Conservation (phyloP, 1,284 basidiomycete genomes). For the Golubevia pallescens region DNA sequence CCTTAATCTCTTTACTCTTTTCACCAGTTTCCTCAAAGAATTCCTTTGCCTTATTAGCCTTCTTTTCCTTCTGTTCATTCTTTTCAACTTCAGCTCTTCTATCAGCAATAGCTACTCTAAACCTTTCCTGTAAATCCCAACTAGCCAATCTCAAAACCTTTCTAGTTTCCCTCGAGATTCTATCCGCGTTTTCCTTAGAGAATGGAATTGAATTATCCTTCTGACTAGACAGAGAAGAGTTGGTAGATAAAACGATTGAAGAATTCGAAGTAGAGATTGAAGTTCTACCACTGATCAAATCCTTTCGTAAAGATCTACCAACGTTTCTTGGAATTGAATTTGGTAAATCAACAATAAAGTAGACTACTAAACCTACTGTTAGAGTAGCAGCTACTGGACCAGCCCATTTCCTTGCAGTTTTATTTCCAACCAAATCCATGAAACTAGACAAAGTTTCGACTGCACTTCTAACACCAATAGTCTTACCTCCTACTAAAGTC, state of each 20-base stretch:
- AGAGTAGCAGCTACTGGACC: conserved; percentile 71
- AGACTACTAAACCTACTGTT: conserved; percentile 78
- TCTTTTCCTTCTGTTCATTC: no score
- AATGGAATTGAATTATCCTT: conserved; percentile 65
- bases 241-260: no score
- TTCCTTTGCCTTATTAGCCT: no score
- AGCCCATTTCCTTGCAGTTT: conserved; percentile 82
- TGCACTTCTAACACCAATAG: conserved; percentile 70
- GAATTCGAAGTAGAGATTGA: no score
- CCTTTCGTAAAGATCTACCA: conserved; percentile 65
- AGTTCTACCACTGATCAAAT: no score
- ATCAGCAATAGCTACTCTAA: no score
- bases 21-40: no score
- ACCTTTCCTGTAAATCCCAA: conserved; percentile 87
- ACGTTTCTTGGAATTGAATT: conserved; percentile 88
- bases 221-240: not conserved
- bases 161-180: conserved; percentile 84
- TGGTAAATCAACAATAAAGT: conserved; percentile 87
- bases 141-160: conserved; percentile 91
- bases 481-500: conserved; percentile 82
- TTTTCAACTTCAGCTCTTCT: no score
- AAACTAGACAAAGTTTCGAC: conserved; percentile 51
- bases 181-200: conserved; percentile 74
- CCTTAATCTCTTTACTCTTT: no score
- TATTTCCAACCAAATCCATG: conserved; percentile 77